Conservation (phyloP, 208 protist genomes). For the Leptomonas pyrrhocoris region DNA sequence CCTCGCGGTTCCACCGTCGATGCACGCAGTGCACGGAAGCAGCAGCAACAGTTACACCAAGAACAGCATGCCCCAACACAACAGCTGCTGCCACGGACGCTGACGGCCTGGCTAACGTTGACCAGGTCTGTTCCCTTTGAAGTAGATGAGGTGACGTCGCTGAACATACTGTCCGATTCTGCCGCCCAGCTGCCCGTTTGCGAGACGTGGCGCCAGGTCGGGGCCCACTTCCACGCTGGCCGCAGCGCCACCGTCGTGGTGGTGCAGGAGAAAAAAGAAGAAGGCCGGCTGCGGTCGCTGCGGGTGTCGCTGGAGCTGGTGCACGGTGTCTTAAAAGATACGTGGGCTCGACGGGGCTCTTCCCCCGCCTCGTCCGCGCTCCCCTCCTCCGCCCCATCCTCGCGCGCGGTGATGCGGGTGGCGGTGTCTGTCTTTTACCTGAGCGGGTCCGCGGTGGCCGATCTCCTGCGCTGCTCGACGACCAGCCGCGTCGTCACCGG, state of each 20-base stretch:
- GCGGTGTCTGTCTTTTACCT: slow-evolving; percentile 30
- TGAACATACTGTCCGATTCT: slow-evolving; percentile 1
- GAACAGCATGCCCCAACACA: too few species aligned
- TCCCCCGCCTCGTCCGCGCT: not conserved
- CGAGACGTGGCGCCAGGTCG: slow-evolving; percentile 21
- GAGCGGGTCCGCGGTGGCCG: slow-evolving; percentile 20
- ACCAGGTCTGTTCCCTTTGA: slow-evolving; percentile 1
- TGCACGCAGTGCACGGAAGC: not conserved
- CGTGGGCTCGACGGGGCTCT: slow-evolving; percentile 1
- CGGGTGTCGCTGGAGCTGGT: slow-evolving; percentile 21
- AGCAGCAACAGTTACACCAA: slow-evolving; percentile 12
- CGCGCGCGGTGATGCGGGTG: slow-evolving; percentile 26
- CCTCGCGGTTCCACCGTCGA: not conserved
- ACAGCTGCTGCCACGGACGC: not conserved
- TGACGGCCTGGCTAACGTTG: slow-evolving; percentile 21
- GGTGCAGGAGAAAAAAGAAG: slow-evolving; percentile 17
- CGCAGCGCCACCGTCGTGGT: slow-evolving; percentile 26
- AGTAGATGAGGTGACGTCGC: slow-evolving; percentile 25
- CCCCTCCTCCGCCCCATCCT: not conserved
- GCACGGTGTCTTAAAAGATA: slow-evolving; percentile 10
- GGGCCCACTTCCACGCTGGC: slow-evolving; percentile 12
- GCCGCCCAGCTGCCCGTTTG: slow-evolving; percentile 1
- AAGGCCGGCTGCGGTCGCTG: slow-evolving; percentile 16
- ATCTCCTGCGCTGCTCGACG: slow-evolving; percentile 20
- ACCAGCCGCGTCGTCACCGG: slow-evolving; percentile 14